Percentiles rank a stretch among this genome's conserved stretches.
Conservation (phyloP, 306 rosid genomes). For the Luffa acutangula region DNA sequence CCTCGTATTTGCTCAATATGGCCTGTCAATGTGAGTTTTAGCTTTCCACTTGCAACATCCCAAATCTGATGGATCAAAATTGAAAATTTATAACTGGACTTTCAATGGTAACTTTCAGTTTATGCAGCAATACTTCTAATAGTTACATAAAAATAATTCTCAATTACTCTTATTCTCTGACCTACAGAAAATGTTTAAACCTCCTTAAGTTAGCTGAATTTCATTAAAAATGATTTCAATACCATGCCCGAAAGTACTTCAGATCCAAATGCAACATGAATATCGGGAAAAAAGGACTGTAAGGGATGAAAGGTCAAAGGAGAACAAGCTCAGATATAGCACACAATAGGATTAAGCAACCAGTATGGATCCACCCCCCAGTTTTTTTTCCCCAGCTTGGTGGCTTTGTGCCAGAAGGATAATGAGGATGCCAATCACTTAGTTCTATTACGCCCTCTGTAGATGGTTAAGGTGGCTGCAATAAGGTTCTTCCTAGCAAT, state of each 20-base stretch:
- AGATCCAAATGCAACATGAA: background rate
- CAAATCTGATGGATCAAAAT: constrained; percentile 62
- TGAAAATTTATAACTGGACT: background rate
- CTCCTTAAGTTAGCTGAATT: background rate
- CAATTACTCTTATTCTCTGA: background rate
- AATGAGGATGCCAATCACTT: no score
- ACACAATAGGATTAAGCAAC: background rate
- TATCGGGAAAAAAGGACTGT: background rate
- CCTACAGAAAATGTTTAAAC: background rate
- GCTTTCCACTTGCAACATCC: constrained; percentile 85
- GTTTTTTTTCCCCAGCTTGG: background rate
- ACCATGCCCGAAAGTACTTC: background rate
- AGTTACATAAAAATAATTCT: background rate
- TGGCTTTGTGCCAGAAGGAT: background rate
- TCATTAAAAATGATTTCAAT: background rate
- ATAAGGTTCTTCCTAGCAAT: background rate
- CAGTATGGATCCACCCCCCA: background rate
- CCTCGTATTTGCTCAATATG: constrained; percentile 97
- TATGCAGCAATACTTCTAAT: background rate
- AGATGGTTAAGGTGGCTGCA: background rate
- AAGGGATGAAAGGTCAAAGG: background rate
- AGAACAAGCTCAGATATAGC: background rate
- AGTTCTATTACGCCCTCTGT: background rate
- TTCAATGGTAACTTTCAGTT: background rate
- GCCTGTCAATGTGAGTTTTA: constrained; percentile 89